Evolutionary conservation across 176 grass and related monocot genomes (phyloP).

Genomic region (Miscanthus lutarioriparius): DNA sequence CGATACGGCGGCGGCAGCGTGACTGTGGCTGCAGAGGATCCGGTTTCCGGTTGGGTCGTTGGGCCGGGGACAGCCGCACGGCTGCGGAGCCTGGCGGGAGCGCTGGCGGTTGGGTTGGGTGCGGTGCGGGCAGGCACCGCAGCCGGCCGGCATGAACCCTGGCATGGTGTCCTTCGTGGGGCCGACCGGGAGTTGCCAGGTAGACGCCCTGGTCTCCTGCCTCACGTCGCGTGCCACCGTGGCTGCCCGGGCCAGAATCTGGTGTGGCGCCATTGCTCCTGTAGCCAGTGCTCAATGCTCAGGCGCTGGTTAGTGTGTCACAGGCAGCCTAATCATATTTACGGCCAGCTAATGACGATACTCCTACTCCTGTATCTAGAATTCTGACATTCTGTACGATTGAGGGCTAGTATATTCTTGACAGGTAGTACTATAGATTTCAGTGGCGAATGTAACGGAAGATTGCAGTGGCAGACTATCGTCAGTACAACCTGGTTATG

Average conservation of each 20-base stretch:
- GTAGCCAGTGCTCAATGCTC: background rate
- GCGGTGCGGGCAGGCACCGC: constrained; percentile 31
- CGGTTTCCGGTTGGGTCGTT: constrained; percentile 22
- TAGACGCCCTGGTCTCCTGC: constrained; percentile 33
- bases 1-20: background rate
- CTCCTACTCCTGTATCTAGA: no score
- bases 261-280: background rate
- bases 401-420: background rate
- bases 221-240: constrained; percentile 3
- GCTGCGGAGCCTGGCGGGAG: constrained; percentile 42
- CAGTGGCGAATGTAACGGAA: background rate
- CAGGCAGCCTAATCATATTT: background rate
- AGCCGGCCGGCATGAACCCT: constrained; percentile 23
- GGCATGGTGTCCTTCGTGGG: constrained; percentile 41
- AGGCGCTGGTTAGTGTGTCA: background rate
- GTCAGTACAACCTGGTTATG: background rate
- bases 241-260: constrained; percentile 18
- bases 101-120: constrained; percentile 47
- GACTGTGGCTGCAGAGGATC: constrained; percentile 35
- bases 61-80: constrained; percentile 35
- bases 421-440: background rate
- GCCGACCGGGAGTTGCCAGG: constrained; percentile 34
- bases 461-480: background rate
- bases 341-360: background rate
- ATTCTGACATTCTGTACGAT: background rate